phyloP scores from a whole-genome alignment of 352 stramenopile species.

The Phytophthora chlamydospora region DNA sequence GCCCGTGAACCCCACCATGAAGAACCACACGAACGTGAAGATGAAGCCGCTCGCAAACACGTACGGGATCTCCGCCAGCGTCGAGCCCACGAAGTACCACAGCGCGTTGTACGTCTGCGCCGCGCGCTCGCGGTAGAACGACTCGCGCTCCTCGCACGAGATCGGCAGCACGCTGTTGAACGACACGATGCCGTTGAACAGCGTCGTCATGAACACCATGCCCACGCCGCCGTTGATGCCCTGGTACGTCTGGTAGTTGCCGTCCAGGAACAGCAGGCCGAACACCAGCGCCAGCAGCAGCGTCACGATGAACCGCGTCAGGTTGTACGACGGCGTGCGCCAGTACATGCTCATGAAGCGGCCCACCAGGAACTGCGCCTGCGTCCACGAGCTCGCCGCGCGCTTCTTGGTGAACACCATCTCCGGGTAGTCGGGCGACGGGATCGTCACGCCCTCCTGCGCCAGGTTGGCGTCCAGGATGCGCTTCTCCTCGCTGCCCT shows the following conservation, averaged over 20 bases:
- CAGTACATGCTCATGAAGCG: conserved; percentile 81
- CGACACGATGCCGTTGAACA: conserved; percentile 79
- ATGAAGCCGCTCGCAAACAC: conserved; percentile 45
- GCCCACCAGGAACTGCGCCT: conserved; percentile 39
- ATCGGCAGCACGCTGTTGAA: conserved; percentile 36
- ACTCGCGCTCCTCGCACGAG: conserved; percentile 27
- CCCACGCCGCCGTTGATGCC: conserved; percentile 40
- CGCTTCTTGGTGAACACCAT: conserved; percentile 47
- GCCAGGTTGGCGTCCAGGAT: conserved; percentile 31
- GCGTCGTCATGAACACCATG: conserved; percentile 56
- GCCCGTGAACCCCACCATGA: conserved; percentile 47
- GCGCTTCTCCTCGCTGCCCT: conserved; percentile 32
- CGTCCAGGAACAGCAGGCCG: conserved; percentile 62
- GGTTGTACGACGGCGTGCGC: conserved; percentile 89
- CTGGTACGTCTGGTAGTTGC: conserved; percentile 48
- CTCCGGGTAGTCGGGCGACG: conserved; percentile 33
- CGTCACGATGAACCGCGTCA: conserved; percentile 52
- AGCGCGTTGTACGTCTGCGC: conserved; percentile 89
- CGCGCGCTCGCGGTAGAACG: conserved; percentile 90
- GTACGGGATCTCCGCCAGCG: conserved; percentile 83
- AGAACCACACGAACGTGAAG: conserved; percentile 45
- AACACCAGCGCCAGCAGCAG: conserved; percentile 42
- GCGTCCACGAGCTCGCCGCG: conserved; percentile 37
- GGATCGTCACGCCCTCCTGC: conserved; percentile 41
- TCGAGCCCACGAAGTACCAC: conserved; percentile 84